phyloP scores from a whole-genome alignment of 148 eudicot species.

The Silene conica region DNA sequence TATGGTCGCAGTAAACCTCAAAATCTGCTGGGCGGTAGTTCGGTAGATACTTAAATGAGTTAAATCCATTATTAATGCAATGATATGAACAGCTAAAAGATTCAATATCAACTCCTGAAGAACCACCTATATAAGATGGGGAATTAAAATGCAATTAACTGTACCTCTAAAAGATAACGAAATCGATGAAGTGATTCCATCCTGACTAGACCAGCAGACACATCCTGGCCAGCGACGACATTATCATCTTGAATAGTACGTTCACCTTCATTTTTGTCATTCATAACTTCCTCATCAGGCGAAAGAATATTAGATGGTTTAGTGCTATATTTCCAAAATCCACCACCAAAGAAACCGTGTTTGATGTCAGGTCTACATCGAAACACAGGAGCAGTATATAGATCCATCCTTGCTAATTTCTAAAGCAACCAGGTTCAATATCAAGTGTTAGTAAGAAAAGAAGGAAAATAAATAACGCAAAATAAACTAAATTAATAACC shows the following conservation, averaged over 20 bases:
- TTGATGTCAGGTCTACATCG: conserved; percentile 75
- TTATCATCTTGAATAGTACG: conserved; percentile 82
- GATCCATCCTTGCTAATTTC: conserved; percentile 51
- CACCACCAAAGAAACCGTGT: conserved; percentile 79
- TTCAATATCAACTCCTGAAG: neutral
- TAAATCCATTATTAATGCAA: neutral
- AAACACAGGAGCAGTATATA: conserved; percentile 79
- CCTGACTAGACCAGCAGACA: conserved; percentile 89
- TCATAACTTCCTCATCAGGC: conserved; percentile 33
- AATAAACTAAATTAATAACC: neutral
- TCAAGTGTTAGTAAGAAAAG: neutral
- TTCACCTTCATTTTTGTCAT: conserved; percentile 51
- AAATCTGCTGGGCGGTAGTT: neutral
- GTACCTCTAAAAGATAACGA: conserved; percentile 80
- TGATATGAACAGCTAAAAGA: neutral
- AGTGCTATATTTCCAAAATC: conserved; percentile 89
- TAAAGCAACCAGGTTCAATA: conserved; percentile 29
- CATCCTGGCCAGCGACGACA: conserved; percentile 78
- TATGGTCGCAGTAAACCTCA: too few relatives aligned
- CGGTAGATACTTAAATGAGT: too few relatives aligned
- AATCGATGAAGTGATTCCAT: conserved; percentile 82
- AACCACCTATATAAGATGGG: neutral
- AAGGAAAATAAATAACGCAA: neutral
- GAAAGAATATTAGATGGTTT: conserved; percentile 66
- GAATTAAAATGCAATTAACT: conserved; percentile 1